A percentile compares a stretch with the other conserved stretches of the same genome.
Evolutionary conservation across 176 grass and related monocot species (phyloP).

Genomic region (Leersia perrieri): DNA sequence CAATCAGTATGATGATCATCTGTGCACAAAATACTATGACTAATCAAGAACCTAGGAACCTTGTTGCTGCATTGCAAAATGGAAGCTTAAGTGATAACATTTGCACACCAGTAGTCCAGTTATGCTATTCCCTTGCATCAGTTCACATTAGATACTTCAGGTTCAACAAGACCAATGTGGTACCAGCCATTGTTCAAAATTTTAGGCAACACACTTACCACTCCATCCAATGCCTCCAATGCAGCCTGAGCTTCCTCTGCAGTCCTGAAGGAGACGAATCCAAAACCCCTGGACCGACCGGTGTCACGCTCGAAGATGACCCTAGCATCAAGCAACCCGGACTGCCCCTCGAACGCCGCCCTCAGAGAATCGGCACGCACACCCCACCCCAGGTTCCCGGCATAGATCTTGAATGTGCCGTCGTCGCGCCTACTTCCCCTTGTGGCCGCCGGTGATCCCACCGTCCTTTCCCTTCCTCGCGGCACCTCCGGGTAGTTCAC

Average conservation of each 20-base stretch:
- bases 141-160: background rate
- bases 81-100: background rate
- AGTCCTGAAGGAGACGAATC: conserved; percentile 73
- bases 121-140: background rate
- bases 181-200: background rate
- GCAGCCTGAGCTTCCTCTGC: conserved; percentile 62
- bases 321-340: conserved; percentile 64
- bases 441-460: conserved; percentile 19
- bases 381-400: conserved; percentile 86
- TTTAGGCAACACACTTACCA: conserved; percentile 42
- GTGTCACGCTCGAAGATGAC: conserved; percentile 77
- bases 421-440: conserved; percentile 49
- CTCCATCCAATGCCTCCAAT: conserved; percentile 70
- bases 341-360: conserved; percentile 49
- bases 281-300: conserved; percentile 73
- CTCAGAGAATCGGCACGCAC: conserved; percentile 62
- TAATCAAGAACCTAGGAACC: background rate
- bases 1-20: background rate
- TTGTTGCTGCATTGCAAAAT: background rate
- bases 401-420: conserved; percentile 81
- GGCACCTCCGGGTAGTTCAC: conserved; percentile 95
- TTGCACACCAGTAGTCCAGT: background rate
- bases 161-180: background rate
- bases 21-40: background rate
- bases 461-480: conserved; percentile 69